phyloP scores from a whole-genome alignment of 306 rosid species.

The Quercus agrifolia region DNA sequence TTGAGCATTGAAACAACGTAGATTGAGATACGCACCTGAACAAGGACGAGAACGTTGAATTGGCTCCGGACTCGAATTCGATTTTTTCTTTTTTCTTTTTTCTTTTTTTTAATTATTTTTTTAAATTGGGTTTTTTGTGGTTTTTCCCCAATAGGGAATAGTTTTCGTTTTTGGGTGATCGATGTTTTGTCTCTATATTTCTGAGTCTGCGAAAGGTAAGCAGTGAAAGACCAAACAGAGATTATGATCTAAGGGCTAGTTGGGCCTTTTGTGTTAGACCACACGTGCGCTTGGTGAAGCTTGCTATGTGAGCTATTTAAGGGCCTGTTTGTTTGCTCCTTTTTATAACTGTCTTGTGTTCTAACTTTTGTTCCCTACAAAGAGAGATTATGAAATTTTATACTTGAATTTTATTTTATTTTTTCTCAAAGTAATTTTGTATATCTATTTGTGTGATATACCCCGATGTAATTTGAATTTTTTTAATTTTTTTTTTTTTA shows the following conservation, averaged over 20 bases:
- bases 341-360: background rate
- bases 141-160: background rate
- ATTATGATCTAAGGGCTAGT: background rate
- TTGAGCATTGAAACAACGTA: background rate
- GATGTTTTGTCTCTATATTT: slow-evolving; percentile 3
- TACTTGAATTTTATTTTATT: background rate
- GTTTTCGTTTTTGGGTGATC: background rate
- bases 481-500: background rate
- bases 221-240: slow-evolving; percentile 22
- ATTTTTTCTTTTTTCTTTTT: background rate
- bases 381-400: background rate
- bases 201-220: background rate
- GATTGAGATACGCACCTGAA: slow-evolving; percentile 18
- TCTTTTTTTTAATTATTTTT: too few species aligned
- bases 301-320: background rate
- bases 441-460: background rate
- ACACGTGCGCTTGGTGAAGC: slow-evolving; percentile 18
- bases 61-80: background rate
- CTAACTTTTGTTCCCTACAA: too few species aligned
- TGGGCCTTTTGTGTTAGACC: background rate
- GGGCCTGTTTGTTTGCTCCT: slow-evolving; percentile 5
- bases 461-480: background rate
- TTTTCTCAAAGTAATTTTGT: background rate
- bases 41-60: background rate
- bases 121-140: too few species aligned